Evolutionary conservation across 352 stramenopile species (phyloP).

Genomic region (Phytophthora constricta): DNA sequence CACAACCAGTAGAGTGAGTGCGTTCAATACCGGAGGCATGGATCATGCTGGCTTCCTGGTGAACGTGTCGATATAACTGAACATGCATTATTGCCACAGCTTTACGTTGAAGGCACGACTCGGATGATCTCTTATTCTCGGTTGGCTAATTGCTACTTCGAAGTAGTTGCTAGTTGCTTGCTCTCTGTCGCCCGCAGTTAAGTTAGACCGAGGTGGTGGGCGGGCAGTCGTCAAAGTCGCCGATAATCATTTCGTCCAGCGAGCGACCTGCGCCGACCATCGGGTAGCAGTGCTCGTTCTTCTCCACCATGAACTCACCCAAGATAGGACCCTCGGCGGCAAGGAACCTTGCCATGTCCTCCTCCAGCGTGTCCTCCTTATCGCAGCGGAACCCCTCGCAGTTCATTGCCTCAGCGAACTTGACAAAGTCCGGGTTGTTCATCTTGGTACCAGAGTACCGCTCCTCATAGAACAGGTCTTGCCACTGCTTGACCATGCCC

Average conservation of each 20-base stretch:
- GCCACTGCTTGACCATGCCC: slow-evolving; percentile 98
- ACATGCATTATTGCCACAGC: slow-evolving; percentile 27
- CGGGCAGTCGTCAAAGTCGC: slow-evolving; percentile 94
- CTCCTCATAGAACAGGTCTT: slow-evolving; percentile 97
- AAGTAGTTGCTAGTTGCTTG: slow-evolving; percentile 23
- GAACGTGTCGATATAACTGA: slow-evolving; percentile 18
- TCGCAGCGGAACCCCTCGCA: slow-evolving; percentile 92
- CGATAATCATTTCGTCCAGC: slow-evolving; percentile 96
- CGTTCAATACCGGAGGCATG: too few species aligned
- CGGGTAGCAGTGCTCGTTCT: slow-evolving; percentile 95
- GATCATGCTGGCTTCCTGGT: not conserved
- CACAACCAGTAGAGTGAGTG: too few species aligned
- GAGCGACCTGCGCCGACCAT: slow-evolving; percentile 93
- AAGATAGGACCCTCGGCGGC: slow-evolving; percentile 94
- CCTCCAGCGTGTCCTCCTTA: slow-evolving; percentile 88
- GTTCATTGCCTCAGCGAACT: slow-evolving; percentile 93
- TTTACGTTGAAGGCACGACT: slow-evolving; percentile 26
- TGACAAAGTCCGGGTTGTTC: slow-evolving; percentile 95
- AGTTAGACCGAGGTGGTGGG: slow-evolving; percentile 91
- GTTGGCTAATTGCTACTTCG: slow-evolving; percentile 1
- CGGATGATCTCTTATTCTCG: slow-evolving; percentile 14
- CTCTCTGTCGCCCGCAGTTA: slow-evolving; percentile 16
- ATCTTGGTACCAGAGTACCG: slow-evolving; percentile 91
- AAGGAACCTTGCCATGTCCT: slow-evolving; percentile 94
- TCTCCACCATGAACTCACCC: slow-evolving; percentile 94